These are phyloP conservation scores for Apophysomyces elegans DNA, from an alignment of 371 early-diverging fungal species.

Conservation along the genomic window DNA sequence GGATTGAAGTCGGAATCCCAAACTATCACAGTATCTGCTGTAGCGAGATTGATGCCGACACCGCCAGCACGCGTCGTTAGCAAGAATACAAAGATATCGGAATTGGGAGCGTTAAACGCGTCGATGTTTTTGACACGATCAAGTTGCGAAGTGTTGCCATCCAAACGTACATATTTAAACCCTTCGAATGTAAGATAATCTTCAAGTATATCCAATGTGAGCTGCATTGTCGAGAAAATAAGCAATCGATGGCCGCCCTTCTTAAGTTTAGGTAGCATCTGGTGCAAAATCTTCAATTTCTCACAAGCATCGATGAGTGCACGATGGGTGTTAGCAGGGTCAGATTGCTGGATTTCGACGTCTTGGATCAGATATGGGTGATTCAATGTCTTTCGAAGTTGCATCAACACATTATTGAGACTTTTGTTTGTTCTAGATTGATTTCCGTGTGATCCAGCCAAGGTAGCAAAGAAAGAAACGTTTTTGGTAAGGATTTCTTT, in stretches of 20 bases:
- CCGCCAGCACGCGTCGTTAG: constrained; percentile 93
- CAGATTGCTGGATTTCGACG: constrained; percentile 43
- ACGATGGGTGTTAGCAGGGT: constrained; percentile 44
- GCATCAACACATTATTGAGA: constrained; percentile 60
- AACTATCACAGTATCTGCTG: constrained; percentile 94
- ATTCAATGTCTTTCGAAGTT: constrained; percentile 73
- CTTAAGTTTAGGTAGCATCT: constrained; percentile 65
- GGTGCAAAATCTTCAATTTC: constrained; percentile 73
- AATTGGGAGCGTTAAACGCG: constrained; percentile 77
- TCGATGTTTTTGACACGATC: constrained; percentile 81
- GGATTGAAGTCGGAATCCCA: constrained; percentile 97
- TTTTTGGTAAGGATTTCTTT: constrained; percentile 65
- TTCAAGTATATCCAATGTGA: constrained; percentile 65
- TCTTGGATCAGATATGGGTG: constrained; percentile 77
- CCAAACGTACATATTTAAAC: constrained; percentile 74
- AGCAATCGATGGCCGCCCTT: constrained; percentile 68
- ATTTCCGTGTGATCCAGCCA: constrained; percentile 39
- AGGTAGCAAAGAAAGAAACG: constrained; percentile 42
- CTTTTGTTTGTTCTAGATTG: constrained; percentile 34
- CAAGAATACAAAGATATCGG: constrained; percentile 80
- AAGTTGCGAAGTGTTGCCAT: constrained; percentile 73
- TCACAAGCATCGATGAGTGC: constrained; percentile 68
- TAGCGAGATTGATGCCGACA: constrained; percentile 92
- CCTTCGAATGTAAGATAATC: constrained; percentile 67
- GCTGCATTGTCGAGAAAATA: constrained; percentile 78